Percentiles rank a stretch among this genome's conserved stretches.
These are phyloP conservation scores for Eustoma russellianum DNA, from an alignment of 257 asterid genomes.

Conservation along the genomic window DNA sequence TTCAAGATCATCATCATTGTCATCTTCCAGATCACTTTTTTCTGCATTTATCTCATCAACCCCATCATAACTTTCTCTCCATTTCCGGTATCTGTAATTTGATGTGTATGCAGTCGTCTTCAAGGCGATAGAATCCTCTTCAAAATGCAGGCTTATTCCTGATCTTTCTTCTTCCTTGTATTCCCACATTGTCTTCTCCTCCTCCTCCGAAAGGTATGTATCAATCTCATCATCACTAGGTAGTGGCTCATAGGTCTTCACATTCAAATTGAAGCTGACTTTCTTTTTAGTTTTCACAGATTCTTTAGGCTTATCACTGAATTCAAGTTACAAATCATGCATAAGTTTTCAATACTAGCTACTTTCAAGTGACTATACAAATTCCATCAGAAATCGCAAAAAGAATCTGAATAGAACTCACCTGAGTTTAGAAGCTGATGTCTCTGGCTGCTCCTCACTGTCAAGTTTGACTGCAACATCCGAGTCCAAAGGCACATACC, in stretches of 20 bases:
- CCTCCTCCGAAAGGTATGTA: constrained; percentile 26
- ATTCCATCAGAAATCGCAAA: background rate
- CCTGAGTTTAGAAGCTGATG: constrained; percentile 27
- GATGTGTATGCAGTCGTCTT: constrained; percentile 21
- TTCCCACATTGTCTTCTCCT: constrained; percentile 34
- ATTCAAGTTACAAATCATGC: background rate
- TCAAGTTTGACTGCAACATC: constrained; percentile 24
- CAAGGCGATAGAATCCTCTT: constrained; percentile 17
- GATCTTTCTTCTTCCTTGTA: constrained; percentile 19
- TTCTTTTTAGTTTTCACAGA: constrained; percentile 48
- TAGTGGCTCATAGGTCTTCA: constrained; percentile 55
- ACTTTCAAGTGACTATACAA: background rate
- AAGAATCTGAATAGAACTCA: constrained; percentile 11
- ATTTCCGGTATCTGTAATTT: constrained; percentile 52
- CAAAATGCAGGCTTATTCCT: constrained; percentile 16
- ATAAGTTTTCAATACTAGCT: background rate
- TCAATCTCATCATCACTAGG: constrained; percentile 25
- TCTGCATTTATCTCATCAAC: constrained; percentile 32
- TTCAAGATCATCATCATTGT: constrained; percentile 19
- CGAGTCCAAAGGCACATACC: constrained; percentile 56
- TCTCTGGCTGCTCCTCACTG: constrained; percentile 14
- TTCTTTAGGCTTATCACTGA: constrained; percentile 43
- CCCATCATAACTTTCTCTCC: constrained; percentile 36
- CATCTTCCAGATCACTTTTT: constrained; percentile 35
- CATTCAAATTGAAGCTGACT: constrained; percentile 65